phyloP scores from a whole-genome alignment of 2,329 filamentous ascomycete species.

The Aphanoascus verrucosus region DNA sequence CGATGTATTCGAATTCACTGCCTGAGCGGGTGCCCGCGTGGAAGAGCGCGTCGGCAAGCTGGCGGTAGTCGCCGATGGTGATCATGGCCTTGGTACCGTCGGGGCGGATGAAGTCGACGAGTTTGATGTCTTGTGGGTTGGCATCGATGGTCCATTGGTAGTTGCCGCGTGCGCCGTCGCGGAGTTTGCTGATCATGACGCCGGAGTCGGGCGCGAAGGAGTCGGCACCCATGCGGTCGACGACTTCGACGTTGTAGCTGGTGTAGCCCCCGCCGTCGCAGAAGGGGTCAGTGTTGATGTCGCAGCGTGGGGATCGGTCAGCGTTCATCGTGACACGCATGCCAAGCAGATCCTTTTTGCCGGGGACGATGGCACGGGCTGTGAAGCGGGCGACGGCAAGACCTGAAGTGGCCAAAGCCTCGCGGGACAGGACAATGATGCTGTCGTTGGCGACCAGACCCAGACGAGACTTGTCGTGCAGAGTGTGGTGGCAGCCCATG shows the following conservation, averaged over 20 bases:
- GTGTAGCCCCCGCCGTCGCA: conserved; percentile 16
- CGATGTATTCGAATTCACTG: conserved; percentile 16
- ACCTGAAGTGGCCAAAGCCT: conserved; percentile 13
- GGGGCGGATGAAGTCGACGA: conserved; percentile 15
- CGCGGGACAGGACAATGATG: conserved; percentile 13
- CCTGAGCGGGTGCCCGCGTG: conserved; percentile 18
- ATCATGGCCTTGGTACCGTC: conserved; percentile 14
- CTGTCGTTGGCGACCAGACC: conserved; percentile 10
- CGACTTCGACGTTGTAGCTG: conserved; percentile 16
- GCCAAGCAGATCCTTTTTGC: conserved; percentile 11
- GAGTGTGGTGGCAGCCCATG: conserved; percentile 16
- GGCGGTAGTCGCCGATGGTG: conserved; percentile 17
- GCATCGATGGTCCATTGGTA: conserved; percentile 18
- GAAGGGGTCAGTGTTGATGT: conserved; percentile 12
- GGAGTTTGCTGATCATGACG: conserved; percentile 17
- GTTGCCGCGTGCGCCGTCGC: not conserved
- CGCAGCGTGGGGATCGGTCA: conserved; percentile 13
- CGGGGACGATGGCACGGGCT: conserved; percentile 13
- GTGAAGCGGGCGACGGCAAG: conserved; percentile 14
- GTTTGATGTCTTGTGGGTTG: conserved; percentile 16
- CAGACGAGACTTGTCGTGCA: conserved; percentile 15
- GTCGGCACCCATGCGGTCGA: conserved; percentile 17
- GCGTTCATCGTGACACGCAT: conserved; percentile 15
- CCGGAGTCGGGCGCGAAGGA: conserved; percentile 17
- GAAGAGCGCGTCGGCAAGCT: conserved; percentile 16